Base-by-base conservation (phyloP, 106 monocot genomes). In the Allium cepa region DNA sequence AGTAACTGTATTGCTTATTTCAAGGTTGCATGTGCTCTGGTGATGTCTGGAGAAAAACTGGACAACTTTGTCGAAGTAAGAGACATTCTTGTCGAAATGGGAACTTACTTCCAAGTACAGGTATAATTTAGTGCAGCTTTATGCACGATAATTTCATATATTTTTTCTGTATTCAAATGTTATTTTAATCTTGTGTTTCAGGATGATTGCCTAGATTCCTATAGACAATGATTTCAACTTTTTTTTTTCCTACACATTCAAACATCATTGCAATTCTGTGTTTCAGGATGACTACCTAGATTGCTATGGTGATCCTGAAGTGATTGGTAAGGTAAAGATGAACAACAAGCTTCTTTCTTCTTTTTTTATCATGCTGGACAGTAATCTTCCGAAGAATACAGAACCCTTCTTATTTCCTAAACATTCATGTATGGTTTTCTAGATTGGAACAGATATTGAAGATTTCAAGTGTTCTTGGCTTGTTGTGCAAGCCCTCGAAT, bases 361-460 rank as follows among this genome's bases (percentile, higher is more conserved):
- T 68, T 56, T 11, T 3, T n/a, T 48, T 7, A 6, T 4, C 7
- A 16, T 58, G 57, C 17, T 15, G 16, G 14, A 8, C 14, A 69
- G 48, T 16, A 17, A 0, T 73, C 50, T 16, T 53, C 7, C 26
- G 51, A 10, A 60, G 0, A n/a, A 36, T 50, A 57, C 66, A n/a
- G 27, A 50, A 70, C 45, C 28, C 46, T n/a, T 36, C 5, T 1
- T 5, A 36, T 0, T 36, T 36, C 36, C 36, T 36, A 36, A 36
- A 36, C 4, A 36, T 36, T 0, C 36, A 36, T 36, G 36, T 36
- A 36, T 4, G 4, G 3, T 36, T 55, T 49, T 17, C 45, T 65
- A 96, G 95, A 96, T 96, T 73, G 95, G 95, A 57, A 96, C 95
- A 49, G 95, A 96, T 46, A 95, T 95, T 63, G 90, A 95, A 83